phyloP scores from a whole-genome alignment of 1,284 basidiomycete genomes.

The Phaffia rhodozyma region DNA sequence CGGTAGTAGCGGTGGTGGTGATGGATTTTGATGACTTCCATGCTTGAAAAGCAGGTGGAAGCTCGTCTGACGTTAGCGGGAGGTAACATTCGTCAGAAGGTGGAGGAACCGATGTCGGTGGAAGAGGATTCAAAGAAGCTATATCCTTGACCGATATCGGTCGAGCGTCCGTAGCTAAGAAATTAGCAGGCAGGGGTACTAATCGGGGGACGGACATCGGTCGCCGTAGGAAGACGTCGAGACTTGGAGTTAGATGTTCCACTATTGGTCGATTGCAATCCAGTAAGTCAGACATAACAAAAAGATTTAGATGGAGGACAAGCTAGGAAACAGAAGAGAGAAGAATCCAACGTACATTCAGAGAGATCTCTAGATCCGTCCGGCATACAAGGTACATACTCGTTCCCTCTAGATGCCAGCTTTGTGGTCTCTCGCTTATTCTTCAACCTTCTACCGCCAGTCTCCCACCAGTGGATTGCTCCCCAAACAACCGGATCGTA shows the following conservation, averaged over 20 bases:
- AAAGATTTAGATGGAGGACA: not conserved
- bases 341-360: not conserved
- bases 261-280: not conserved
- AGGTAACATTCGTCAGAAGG: not conserved
- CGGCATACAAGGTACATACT: not conserved
- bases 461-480: slow-evolving; percentile 15
- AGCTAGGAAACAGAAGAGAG: not conserved
- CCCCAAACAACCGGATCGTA: not conserved
- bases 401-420: slow-evolving; percentile 3
- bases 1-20: not conserved
- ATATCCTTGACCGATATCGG: not conserved
- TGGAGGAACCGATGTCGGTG: not conserved
- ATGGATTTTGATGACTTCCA: not conserved
- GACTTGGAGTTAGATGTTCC: slow-evolving; percentile 4
- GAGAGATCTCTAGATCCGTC: slow-evolving; percentile 6
- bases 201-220: not conserved
- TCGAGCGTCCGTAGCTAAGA: not conserved
- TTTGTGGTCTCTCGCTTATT: slow-evolving; percentile 16
- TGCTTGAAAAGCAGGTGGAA: not conserved
- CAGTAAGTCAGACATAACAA: no score
- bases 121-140: not conserved
- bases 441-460: slow-evolving; percentile 4
- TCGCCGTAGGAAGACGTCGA: slow-evolving; percentile 3
- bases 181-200: not conserved
- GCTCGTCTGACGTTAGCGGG: not conserved